Evolutionary conservation across 2,329 filamentous ascomycete genomes (phyloP).

Genomic region (Apiospora kogelbergensis): DNA sequence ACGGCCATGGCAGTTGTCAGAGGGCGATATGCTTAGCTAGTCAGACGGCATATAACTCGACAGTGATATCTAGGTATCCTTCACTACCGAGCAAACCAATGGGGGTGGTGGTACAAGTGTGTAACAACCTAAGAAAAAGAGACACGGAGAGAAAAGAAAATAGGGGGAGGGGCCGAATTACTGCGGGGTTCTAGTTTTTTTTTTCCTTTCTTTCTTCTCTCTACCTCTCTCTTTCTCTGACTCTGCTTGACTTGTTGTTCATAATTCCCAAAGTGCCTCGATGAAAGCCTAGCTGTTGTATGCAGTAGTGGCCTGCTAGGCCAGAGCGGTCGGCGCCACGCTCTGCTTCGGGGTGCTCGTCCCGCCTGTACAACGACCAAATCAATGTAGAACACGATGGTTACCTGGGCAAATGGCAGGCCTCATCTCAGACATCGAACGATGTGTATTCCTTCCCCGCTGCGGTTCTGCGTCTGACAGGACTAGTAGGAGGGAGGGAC

Average conservation of each 20-base stretch:
- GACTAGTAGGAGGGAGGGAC: neutral
- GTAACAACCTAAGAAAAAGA: neutral
- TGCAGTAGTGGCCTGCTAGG: slow-evolving; percentile 2
- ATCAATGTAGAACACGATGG: slow-evolving; percentile 6
- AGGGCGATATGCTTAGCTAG: neutral
- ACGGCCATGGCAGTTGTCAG: neutral
- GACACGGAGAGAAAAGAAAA: neutral
- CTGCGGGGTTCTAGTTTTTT: neutral
- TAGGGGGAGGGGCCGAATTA: neutral
- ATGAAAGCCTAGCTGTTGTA: neutral
- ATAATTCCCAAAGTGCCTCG: neutral
- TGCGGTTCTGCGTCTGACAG: neutral
- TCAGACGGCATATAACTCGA: neutral
- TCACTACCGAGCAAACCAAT: neutral
- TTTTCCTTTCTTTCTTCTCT: neutral
- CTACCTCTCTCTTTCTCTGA: neutral
- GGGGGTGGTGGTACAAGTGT: neutral
- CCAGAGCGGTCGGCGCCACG: slow-evolving; percentile 1
- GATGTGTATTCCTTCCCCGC: neutral
- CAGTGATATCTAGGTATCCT: neutral
- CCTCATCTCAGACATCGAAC: neutral
- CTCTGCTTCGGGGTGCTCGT: neutral
- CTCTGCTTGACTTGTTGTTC: too few relatives aligned
- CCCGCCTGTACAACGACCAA: neutral
- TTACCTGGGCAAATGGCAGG: neutral